A percentile compares a stretch with the other conserved stretches of the same genome.
phyloP scores from a whole-genome alignment of 2,329 filamentous ascomycete genomes.

The Claviceps monticola region DNA sequence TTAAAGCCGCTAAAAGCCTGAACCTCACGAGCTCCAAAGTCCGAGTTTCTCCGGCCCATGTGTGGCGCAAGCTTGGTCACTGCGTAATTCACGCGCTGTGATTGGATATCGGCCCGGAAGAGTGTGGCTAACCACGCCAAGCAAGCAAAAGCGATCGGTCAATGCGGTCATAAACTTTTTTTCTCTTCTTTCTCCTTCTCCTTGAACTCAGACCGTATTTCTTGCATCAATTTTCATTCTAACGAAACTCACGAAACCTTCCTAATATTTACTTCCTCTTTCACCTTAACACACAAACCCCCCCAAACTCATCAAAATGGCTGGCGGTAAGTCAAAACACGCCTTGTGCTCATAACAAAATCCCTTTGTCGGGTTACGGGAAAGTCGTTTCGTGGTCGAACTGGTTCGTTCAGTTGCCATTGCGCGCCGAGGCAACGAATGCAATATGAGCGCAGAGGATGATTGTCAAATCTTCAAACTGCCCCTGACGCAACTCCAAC shows the following conservation, averaged over 20 bases:
- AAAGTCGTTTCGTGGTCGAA: not conserved
- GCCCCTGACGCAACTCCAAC: not conserved
- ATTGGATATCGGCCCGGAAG: constrained; percentile 24
- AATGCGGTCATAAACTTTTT: constrained; percentile 30
- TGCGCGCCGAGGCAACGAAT: constrained; percentile 8
- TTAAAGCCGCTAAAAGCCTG: not conserved
- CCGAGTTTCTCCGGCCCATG: constrained; percentile 23
- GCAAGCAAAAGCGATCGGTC: constrained; percentile 8
- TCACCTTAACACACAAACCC: not conserved
- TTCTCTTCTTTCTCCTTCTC: constrained; percentile 12
- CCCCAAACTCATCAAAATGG: constrained; percentile 22
- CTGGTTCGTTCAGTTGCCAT: constrained; percentile 8
- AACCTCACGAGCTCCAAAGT: not conserved
- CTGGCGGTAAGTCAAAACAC: constrained; percentile 27
- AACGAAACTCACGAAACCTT: constrained; percentile 2
- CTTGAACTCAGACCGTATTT: constrained; percentile 8
- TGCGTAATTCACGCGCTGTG: constrained; percentile 19
- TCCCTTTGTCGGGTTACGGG: not conserved
- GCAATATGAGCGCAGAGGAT: not conserved
- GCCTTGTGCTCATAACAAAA: not conserved
- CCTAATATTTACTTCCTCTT: constrained; percentile 3
- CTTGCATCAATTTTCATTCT: constrained; percentile 6
- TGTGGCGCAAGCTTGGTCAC: constrained; percentile 7
- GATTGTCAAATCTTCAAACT: not conserved
- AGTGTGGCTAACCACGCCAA: constrained; percentile 16